phyloP scores from a whole-genome alignment of 2,329 filamentous ascomycete genomes.

The Aspergillus pseudoviridinutans region DNA sequence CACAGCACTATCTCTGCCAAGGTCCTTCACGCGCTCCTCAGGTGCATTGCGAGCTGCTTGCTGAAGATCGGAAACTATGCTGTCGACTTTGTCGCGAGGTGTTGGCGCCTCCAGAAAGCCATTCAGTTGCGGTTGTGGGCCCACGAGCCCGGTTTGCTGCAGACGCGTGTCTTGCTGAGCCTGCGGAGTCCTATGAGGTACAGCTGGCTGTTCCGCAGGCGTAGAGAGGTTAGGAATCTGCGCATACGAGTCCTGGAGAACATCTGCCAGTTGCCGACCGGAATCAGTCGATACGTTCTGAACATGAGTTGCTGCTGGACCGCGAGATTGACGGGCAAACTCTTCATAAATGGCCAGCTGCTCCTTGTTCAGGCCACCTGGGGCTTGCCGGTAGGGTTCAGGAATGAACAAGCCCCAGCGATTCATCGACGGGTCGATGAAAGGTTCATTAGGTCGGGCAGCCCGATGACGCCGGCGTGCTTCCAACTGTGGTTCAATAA shows the following conservation, averaged over 20 bases:
- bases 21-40: conserved; percentile 56
- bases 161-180: conserved; percentile 44
- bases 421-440: conserved; percentile 75
- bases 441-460: conserved; percentile 75
- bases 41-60: conserved; percentile 53
- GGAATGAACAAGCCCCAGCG: conserved; percentile 93
- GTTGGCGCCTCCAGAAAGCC: conserved; percentile 56
- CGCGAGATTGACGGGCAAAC: conserved; percentile 80
- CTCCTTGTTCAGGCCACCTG: conserved; percentile 78
- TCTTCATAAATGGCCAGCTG: conserved; percentile 97
- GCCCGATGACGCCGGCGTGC: conserved; percentile 70
- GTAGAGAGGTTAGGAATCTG: conserved; percentile 59
- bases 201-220: conserved; percentile 58
- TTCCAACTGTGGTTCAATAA: conserved; percentile 78
- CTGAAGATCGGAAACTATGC: conserved; percentile 55
- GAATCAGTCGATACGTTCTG: conserved; percentile 56
- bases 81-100: conserved; percentile 51
- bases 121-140: conserved; percentile 51
- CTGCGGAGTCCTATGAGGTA: conserved; percentile 56
- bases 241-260: conserved; percentile 59
- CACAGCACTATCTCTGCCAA: conserved; percentile 52
- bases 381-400: conserved; percentile 83
- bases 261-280: conserved; percentile 58
- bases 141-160: conserved; percentile 35
- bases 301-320: conserved; percentile 50